A percentile compares a stretch with the other conserved stretches of the same genome.
phyloP scores from a whole-genome alignment of 768 basidiomycete genomes.

The Agrocybe chaxingu region DNA sequence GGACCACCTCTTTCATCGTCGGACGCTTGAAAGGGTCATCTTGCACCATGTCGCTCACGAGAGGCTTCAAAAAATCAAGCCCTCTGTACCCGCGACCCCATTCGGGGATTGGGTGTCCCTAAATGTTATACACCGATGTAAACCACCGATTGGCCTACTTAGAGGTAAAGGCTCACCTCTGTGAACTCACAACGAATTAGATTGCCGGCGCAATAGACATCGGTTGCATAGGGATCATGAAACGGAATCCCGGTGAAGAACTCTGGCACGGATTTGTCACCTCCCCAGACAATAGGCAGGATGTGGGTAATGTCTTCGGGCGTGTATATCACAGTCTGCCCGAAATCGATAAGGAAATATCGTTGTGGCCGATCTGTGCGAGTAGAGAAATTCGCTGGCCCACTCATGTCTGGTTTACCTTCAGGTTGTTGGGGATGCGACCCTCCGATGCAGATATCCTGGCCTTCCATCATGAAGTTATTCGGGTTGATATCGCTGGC shows the following conservation, averaged over 20 bases:
- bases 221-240: slow-evolving; percentile 3
- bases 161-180: background rate
- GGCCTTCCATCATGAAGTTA: slow-evolving; percentile 9
- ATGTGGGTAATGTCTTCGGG: background rate
- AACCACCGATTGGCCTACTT: background rate
- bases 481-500: slow-evolving; percentile 1
- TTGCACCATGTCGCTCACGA: slow-evolving; percentile 33
- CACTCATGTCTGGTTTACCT: background rate
- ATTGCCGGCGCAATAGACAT: slow-evolving; percentile 7
- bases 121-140: background rate
- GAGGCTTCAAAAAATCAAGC: slow-evolving; percentile 25
- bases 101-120: slow-evolving; percentile 6
- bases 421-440: slow-evolving; percentile 1
- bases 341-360: slow-evolving; percentile 15
- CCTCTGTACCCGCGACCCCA: slow-evolving; percentile 11
- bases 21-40: slow-evolving; percentile 30
- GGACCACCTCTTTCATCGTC: slow-evolving; percentile 32
- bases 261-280: background rate
- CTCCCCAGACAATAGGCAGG: background rate
- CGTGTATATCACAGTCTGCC: background rate
- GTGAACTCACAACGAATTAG: slow-evolving; percentile 6
- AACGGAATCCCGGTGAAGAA: background rate
- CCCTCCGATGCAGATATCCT: background rate
- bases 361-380: slow-evolving; percentile 9
- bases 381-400: slow-evolving; percentile 1